These are phyloP conservation scores for Tephrocybe sp. DNA, from an alignment of 768 basidiomycete species.

Conservation along the genomic window DNA sequence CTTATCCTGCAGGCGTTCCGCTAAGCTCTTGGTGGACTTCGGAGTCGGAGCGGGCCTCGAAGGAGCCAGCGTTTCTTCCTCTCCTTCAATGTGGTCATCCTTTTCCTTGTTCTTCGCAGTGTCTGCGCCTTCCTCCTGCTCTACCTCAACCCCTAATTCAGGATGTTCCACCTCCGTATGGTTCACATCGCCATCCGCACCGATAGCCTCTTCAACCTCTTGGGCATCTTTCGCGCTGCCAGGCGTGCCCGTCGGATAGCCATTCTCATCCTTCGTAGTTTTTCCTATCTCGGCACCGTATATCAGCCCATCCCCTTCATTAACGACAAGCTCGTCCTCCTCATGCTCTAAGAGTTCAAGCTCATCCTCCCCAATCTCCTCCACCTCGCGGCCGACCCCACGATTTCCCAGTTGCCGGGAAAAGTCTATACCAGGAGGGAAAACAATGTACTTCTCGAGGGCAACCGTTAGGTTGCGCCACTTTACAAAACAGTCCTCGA, in stretches of 20 bases:
- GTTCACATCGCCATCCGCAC: constrained; percentile 11
- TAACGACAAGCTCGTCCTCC: constrained; percentile 12
- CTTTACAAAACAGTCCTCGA: constrained; percentile 84
- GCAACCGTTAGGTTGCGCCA: constrained; percentile 74
- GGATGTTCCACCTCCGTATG: constrained; percentile 5
- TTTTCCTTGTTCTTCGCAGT: constrained; percentile 4
- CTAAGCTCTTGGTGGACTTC: constrained; percentile 13
- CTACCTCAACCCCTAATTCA: background rate
- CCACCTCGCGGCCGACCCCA: constrained; percentile 33
- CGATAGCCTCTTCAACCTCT: constrained; percentile 27
- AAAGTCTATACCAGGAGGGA: constrained; percentile 71
- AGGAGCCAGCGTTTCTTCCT: constrained; percentile 1
- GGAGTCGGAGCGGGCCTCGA: constrained; percentile 12
- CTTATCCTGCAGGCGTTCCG: constrained; percentile 19
- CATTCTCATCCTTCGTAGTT: constrained; percentile 8
- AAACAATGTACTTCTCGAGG: constrained; percentile 66
- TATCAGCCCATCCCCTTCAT: constrained; percentile 18
- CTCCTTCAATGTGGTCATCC: background rate
- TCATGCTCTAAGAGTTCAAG: constrained; percentile 22
- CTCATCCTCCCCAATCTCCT: constrained; percentile 26
- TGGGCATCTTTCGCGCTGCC: constrained; percentile 25
- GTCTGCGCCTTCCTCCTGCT: constrained; percentile 9
- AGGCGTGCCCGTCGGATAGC: constrained; percentile 26
- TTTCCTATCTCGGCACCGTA: background rate
- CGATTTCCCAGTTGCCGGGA: constrained; percentile 41